Evolutionary conservation across 805 yeast species (phyloP), one percentile per base, ranked within the genome.

Genomic region (Candida khao-thaluensis): DNA sequence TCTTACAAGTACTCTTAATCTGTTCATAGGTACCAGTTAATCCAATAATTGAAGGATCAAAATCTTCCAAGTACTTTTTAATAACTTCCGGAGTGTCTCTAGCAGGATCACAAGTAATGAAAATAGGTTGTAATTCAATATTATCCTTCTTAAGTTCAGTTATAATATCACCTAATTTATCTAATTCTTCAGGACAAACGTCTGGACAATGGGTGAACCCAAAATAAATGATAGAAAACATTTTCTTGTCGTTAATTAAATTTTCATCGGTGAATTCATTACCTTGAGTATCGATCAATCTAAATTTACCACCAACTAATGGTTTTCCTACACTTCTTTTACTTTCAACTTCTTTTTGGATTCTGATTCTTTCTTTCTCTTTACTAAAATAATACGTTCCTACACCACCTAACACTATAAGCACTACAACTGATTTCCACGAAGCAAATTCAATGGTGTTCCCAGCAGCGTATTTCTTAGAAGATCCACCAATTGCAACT

Each of bases 191-290:
- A 8, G 99, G 99, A 63, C 99, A 93, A 38, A 93, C 90, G 64
- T 93, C 99, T 5, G 99, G 99, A 66, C 99, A 93, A 64, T 90
- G 90, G 3, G 96, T 85, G 69, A 93, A 93, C 0, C 99, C 99
- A 64, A 93, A 93, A 60, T 93, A 93, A n/a, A 91, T 62, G 32
- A 93, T 68, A 8, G 91, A 79, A 62, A 89, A 93, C 58, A 78
- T 82, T 45, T 62, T 64, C 6, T 40, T 23, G 4, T 63, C 49
- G 41, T 64, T 59, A 45, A 76, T 63, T 54, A 93, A 66, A 51
- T 91, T 74, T 45, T 86, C 71, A 18, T 88, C 80, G 1, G 96
- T 88, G 61, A 93, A 93, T 14, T 59, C 62, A 18, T 82, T 63
- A 26, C 90, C 89, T 37, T 88, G 64, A 23, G 76, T 72, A 57